Percentiles rank a stretch among this genome's conserved stretches.
Conservation (phyloP, 768 basidiomycete genomes). For the Pleurotus ostreatus region DNA sequence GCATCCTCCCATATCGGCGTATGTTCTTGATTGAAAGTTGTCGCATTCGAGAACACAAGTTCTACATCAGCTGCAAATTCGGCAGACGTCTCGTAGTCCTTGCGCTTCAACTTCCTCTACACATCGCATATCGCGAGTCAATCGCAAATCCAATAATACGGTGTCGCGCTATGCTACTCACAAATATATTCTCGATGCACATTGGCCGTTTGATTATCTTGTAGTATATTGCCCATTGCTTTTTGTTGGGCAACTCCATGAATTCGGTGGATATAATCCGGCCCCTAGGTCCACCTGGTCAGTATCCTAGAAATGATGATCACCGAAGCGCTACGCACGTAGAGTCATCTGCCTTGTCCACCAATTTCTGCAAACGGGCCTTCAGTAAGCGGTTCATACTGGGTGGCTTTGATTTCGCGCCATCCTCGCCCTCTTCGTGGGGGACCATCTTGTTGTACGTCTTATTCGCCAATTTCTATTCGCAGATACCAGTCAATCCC, state of each 20-base stretch:
- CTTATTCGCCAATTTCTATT: constrained; percentile 48
- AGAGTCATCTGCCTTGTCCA: constrained; percentile 62
- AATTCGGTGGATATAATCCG: constrained; percentile 69
- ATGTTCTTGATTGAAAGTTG: constrained; percentile 84
- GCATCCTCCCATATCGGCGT: constrained; percentile 84
- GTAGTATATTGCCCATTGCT: constrained; percentile 78
- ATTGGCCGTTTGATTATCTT: constrained; percentile 74
- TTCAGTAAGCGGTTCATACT: constrained; percentile 68
- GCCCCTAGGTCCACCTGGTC: constrained; percentile 39
- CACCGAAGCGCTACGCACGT: constrained; percentile 40
- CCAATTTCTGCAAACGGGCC: constrained; percentile 64
- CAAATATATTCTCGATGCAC: constrained; percentile 74
- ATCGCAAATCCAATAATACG: neutral
- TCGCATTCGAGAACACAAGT: constrained; percentile 86
- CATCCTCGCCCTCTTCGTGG: constrained; percentile 28
- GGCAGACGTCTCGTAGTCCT: constrained; percentile 63
- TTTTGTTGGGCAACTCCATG: constrained; percentile 80
- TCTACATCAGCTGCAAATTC: constrained; percentile 87
- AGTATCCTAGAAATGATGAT: neutral
- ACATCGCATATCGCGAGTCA: constrained; percentile 1
- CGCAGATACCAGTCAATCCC: neutral
- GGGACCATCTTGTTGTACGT: constrained; percentile 43
- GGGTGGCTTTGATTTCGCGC: constrained; percentile 53
- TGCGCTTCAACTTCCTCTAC: constrained; percentile 78
- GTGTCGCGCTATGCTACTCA: constrained; percentile 33